A percentile compares a stretch with the other conserved stretches of the same genome.
Evolutionary conservation across 2,329 filamentous ascomycete species (phyloP).

Genomic region (Colletotrichum echinochloae): DNA sequence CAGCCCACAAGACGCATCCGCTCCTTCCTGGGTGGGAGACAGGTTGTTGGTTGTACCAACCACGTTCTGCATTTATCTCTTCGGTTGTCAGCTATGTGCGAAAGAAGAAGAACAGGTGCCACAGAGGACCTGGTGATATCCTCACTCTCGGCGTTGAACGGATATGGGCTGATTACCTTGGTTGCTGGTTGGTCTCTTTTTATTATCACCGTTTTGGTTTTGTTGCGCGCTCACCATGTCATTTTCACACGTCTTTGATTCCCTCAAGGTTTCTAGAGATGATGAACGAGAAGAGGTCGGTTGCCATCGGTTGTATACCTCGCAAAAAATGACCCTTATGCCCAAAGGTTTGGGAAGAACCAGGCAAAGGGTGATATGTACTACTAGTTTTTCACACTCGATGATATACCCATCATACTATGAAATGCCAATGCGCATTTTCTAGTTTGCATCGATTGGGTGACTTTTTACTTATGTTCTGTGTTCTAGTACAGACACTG

Average conservation of each 20-base stretch:
- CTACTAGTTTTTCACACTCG: conserved; percentile 33
- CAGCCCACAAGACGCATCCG: conserved; percentile 1
- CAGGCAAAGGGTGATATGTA: conserved; percentile 28
- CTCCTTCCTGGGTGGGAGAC: conserved; percentile 9
- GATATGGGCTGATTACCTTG: conserved; percentile 20
- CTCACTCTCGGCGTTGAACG: conserved; percentile 40
- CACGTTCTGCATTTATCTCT: conserved; percentile 21
- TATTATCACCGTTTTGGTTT: neutral
- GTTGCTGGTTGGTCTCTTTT: conserved; percentile 5
- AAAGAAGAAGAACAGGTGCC: conserved; percentile 33
- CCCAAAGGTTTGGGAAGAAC: neutral
- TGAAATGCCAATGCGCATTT: conserved; percentile 23
- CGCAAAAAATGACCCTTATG: conserved; percentile 14
- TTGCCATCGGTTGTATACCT: neutral
- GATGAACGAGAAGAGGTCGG: conserved; percentile 15
- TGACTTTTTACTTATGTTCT: neutral
- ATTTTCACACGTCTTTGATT: conserved; percentile 1
- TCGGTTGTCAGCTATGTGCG: conserved; percentile 19
- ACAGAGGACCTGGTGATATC: conserved; percentile 41
- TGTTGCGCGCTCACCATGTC: conserved; percentile 25
- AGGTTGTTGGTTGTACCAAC: conserved; percentile 30
- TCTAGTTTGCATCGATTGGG: conserved; percentile 26
- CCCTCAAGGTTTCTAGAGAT: conserved; percentile 23
- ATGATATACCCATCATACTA: conserved; percentile 40
- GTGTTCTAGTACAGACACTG: neutral